Evolutionary conservation across 345 rosid species (phyloP).

Genomic region (Raphanus sativus): DNA sequence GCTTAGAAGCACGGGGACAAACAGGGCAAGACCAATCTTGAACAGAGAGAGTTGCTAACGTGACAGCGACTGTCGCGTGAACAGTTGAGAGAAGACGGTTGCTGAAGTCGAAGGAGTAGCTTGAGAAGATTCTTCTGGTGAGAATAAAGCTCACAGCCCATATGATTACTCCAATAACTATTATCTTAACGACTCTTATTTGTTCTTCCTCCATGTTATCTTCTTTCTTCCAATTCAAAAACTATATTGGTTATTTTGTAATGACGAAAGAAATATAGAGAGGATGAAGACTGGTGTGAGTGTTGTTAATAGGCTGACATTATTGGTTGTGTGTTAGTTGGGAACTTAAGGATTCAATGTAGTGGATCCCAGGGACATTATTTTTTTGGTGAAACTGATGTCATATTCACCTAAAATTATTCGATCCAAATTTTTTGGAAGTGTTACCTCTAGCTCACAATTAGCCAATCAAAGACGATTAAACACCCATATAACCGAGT

Average conservation of each 20-base stretch:
- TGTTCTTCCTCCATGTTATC: slow-evolving; percentile 50
- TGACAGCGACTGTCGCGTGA: slow-evolving; percentile 64
- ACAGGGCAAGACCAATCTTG: slow-evolving; percentile 77
- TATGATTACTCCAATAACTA: slow-evolving; percentile 49
- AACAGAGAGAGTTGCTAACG: slow-evolving; percentile 63
- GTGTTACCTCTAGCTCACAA: background rate
- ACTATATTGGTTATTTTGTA: background rate
- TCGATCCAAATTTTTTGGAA: slow-evolving; percentile 28
- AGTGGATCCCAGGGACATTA: slow-evolving; percentile 29
- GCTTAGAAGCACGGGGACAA: slow-evolving; percentile 63
- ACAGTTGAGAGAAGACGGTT: slow-evolving; percentile 68
- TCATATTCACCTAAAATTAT: slow-evolving; percentile 17
- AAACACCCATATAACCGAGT: background rate
- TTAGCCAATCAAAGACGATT: background rate
- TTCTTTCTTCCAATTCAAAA: background rate
- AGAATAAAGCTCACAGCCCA: slow-evolving; percentile 55
- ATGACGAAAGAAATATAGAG: background rate
- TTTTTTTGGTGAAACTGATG: background rate
- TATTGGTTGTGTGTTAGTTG: slow-evolving; percentile 29
- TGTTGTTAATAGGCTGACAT: slow-evolving; percentile 19
- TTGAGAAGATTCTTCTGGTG: slow-evolving; percentile 45
- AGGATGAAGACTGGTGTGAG: background rate
- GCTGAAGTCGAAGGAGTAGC: slow-evolving; percentile 64
- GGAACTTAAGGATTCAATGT: slow-evolving; percentile 27
- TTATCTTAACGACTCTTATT: slow-evolving; percentile 26